These are phyloP conservation scores for Lachancea quebecensis DNA, from an alignment of 805 yeast species.

Conservation along the genomic window DNA sequence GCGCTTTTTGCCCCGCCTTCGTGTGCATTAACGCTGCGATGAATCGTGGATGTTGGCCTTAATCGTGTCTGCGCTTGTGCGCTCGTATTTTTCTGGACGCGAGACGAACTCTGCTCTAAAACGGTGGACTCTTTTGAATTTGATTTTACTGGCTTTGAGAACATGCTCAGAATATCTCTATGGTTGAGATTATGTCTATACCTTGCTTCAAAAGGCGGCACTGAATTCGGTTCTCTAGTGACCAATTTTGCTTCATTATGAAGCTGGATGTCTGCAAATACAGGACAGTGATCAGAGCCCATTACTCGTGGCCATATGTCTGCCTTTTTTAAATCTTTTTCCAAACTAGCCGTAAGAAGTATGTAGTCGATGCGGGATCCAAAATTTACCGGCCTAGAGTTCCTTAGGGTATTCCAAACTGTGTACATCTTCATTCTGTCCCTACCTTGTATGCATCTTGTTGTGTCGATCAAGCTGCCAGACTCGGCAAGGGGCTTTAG, in stretches of 20 bases:
- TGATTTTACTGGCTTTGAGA: slow-evolving; percentile 11
- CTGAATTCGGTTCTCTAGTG: neutral
- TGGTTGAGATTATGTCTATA: slow-evolving; percentile 38
- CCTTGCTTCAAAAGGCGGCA: slow-evolving; percentile 48
- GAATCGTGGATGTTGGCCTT: too few relatives aligned
- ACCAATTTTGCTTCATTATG: neutral
- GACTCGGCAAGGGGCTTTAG: slow-evolving; percentile 29
- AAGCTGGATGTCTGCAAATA: slow-evolving; percentile 55
- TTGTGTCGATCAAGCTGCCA: slow-evolving; percentile 50
- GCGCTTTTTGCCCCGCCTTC: too few relatives aligned
- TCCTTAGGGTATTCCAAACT: slow-evolving; percentile 81
- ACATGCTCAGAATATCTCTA: slow-evolving; percentile 33
- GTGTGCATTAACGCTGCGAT: too few relatives aligned
- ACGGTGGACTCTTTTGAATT: too few relatives aligned
- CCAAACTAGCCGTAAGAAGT: slow-evolving; percentile 40
- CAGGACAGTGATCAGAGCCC: slow-evolving; percentile 96
- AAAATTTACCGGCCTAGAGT: slow-evolving; percentile 70
- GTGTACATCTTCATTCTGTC: slow-evolving; percentile 62
- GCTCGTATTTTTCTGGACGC: neutral
- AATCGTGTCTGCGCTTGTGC: too few relatives aligned
- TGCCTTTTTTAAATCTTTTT: slow-evolving; percentile 32
- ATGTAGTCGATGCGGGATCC: slow-evolving; percentile 88
- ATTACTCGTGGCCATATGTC: slow-evolving; percentile 58
- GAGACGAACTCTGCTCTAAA: neutral
- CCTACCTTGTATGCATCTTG: slow-evolving; percentile 50